A percentile compares a stretch with the other conserved stretches of the same genome.
phyloP scores from a whole-genome alignment of 306 rosid species.

The Coriaria nepalensis region DNA sequence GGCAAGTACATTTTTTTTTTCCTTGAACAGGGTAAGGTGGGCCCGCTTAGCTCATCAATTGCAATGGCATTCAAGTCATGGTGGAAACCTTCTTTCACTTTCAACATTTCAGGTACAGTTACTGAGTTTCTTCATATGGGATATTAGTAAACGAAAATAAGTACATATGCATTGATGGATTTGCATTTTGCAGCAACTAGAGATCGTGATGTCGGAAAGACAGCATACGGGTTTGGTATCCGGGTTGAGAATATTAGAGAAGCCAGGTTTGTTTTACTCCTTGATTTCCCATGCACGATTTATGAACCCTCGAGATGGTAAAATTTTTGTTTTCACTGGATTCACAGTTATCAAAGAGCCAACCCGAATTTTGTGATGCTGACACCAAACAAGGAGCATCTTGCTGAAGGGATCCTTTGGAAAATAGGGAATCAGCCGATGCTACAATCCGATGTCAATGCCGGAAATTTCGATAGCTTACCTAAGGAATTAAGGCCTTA shows the following conservation, averaged over 20 bases:
- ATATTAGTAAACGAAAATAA: too few species aligned
- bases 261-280: constrained; percentile 65
- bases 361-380: constrained; percentile 92
- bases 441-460: constrained; percentile 57
- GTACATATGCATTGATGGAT: too few species aligned
- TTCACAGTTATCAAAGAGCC: constrained; percentile 83
- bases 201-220: constrained; percentile 38
- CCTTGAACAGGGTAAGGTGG: constrained; percentile 55
- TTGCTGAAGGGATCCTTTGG: constrained; percentile 77
- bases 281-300: background rate
- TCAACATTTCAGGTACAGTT: constrained; percentile 65
- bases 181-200: constrained; percentile 52
- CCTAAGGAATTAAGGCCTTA: constrained; percentile 73
- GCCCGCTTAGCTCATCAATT: constrained; percentile 59
- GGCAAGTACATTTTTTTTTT: constrained; percentile 2
- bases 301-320: background rate
- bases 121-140: too few species aligned
- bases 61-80: constrained; percentile 84
- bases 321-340: background rate
- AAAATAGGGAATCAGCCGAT: constrained; percentile 64
- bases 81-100: constrained; percentile 97
- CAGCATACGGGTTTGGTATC: constrained; percentile 72
- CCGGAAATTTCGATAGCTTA: constrained; percentile 67
- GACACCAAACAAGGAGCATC: constrained; percentile 81
- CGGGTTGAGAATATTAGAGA: constrained; percentile 78